These are phyloP conservation scores for Penicillium hesseltinei DNA, from an alignment of 2,329 filamentous ascomycete species.

Conservation along the genomic window DNA sequence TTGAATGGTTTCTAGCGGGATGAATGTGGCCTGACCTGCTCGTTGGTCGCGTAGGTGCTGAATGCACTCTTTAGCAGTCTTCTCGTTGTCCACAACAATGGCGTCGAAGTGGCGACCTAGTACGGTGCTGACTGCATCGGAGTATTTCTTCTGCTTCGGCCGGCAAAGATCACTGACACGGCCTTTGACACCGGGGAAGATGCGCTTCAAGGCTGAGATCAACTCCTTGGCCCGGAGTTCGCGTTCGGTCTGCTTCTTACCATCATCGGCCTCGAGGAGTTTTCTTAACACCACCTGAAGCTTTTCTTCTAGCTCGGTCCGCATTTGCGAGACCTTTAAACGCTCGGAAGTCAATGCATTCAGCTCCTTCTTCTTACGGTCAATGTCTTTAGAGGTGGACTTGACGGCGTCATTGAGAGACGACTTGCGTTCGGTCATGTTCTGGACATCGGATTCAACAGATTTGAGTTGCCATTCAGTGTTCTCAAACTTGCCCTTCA, in stretches of 20 bases:
- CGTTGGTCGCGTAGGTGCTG: conserved; percentile 90
- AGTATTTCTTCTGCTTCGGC: conserved; percentile 95
- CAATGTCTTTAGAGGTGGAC: conserved; percentile 72
- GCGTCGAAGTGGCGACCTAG: conserved; percentile 92
- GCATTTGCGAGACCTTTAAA: conserved; percentile 73
- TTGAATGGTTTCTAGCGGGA: conserved; percentile 95
- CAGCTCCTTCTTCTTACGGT: conserved; percentile 84
- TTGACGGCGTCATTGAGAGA: conserved; percentile 63
- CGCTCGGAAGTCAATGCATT: conserved; percentile 82
- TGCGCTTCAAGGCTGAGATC: conserved; percentile 79
- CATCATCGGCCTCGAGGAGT: conserved; percentile 80
- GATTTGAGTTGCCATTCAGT: conserved; percentile 72
- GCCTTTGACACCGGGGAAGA: conserved; percentile 88
- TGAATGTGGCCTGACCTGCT: conserved; percentile 84
- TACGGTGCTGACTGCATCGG: conserved; percentile 87
- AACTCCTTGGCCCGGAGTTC: conserved; percentile 78
- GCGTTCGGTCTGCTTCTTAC: conserved; percentile 78
- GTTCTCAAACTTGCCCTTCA: conserved; percentile 83
- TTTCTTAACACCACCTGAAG: conserved; percentile 76
- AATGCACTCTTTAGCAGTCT: conserved; percentile 90
- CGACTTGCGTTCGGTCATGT: conserved; percentile 66
- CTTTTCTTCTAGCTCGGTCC: conserved; percentile 89
- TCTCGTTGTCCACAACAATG: conserved; percentile 91
- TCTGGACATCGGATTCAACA: conserved; percentile 67
- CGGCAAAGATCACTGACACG: conserved; percentile 88